phyloP scores from a whole-genome alignment of 2,329 filamentous ascomycete species.

The Reticulascus tulasneorum region DNA sequence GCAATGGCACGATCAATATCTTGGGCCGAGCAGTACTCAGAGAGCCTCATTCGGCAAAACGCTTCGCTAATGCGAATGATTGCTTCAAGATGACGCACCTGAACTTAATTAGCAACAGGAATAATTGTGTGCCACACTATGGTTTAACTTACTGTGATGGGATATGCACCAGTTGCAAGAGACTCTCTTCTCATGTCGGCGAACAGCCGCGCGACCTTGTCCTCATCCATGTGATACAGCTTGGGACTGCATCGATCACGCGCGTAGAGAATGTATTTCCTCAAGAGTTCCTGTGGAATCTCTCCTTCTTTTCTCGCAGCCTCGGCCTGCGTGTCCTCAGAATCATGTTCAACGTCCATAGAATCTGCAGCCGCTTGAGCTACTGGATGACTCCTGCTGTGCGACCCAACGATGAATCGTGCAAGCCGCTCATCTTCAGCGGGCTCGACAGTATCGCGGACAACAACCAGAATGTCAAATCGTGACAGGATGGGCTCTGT shows the following conservation, averaged over 20 bases:
- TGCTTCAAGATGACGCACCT: constrained; percentile 96
- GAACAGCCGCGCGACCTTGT: constrained; percentile 91
- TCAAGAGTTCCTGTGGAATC: constrained; percentile 83
- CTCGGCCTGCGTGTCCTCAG: constrained; percentile 36
- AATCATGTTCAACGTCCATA: constrained; percentile 62
- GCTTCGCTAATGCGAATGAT: constrained; percentile 93
- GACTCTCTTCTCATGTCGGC: constrained; percentile 94
- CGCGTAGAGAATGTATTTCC: constrained; percentile 97
- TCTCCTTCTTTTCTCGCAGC: constrained; percentile 53
- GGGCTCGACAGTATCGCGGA: constrained; percentile 91
- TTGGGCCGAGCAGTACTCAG: constrained; percentile 82
- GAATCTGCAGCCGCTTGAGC: constrained; percentile 45
- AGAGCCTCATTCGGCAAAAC: constrained; percentile 97
- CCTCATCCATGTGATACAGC: constrained; percentile 95
- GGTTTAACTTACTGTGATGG: constrained; percentile 76
- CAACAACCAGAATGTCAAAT: constrained; percentile 96
- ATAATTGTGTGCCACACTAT: too few relatives aligned
- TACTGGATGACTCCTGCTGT: constrained; percentile 79
- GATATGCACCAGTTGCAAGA: constrained; percentile 90
- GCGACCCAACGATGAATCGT: constrained; percentile 90
- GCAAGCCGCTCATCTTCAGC: constrained; percentile 88
- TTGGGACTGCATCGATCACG: constrained; percentile 86
- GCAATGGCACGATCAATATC: constrained; percentile 97
- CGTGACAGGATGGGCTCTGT: constrained; percentile 96
- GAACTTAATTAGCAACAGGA: constrained; percentile 4